phyloP scores from a whole-genome alignment of 2,329 filamentous ascomycete genomes.

The Chrysoporthe deuterocubensis region DNA sequence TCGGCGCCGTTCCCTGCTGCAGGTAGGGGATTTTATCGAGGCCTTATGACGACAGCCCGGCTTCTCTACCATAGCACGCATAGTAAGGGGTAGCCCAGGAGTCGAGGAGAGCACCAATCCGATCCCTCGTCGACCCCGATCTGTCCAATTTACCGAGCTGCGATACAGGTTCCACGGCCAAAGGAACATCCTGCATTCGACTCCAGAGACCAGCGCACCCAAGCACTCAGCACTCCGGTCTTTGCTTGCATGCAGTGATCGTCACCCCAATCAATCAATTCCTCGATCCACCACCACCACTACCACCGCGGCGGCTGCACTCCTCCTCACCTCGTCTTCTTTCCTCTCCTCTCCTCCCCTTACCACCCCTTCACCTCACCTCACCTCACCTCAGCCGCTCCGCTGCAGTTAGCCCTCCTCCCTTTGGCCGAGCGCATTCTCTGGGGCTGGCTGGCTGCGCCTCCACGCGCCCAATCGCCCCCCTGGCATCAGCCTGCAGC shows the following conservation, averaged over 20 bases:
- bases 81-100: neutral
- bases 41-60: constrained; percentile 3
- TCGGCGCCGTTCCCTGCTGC: too few species aligned
- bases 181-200: constrained; percentile 11
- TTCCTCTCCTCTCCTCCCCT: constrained; percentile 6
- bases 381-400: neutral
- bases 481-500: constrained; percentile 7
- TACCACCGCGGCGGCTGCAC: neutral
- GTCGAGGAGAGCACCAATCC: constrained; percentile 5
- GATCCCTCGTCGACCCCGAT: neutral
- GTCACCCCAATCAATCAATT: too few species aligned
- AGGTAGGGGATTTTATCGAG: neutral
- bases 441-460: constrained; percentile 15
- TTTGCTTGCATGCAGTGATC: too few species aligned
- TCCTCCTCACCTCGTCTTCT: neutral
- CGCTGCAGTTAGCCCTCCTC: constrained; percentile 21
- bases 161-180: neutral
- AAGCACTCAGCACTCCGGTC: too few species aligned
- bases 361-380: neutral
- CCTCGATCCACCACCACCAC: neutral
- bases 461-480: neutral
- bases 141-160: neutral
- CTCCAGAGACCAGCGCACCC: neutral
- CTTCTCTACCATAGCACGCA: too few species aligned
- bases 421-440: constrained; percentile 12